Evolutionary conservation across 345 rosid species (phyloP).

Genomic region (Brassica incana): DNA sequence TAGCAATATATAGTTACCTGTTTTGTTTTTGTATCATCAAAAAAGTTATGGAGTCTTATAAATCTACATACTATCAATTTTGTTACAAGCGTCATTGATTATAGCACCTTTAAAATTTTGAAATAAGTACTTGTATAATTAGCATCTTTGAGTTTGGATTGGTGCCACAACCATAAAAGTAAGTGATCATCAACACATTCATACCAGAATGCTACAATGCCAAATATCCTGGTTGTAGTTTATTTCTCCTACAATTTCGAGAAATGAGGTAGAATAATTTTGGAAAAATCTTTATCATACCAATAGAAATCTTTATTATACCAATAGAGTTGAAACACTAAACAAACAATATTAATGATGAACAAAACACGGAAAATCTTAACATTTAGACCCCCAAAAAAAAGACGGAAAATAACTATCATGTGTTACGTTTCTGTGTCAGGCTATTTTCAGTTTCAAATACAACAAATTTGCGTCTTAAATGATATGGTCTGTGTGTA

Average conservation of each 20-base stretch:
- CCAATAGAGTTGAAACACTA: constrained; percentile 1
- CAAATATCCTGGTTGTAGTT: background rate
- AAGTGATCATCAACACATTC: background rate
- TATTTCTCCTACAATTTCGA: background rate
- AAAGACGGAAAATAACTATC: constrained; percentile 1
- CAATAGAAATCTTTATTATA: background rate
- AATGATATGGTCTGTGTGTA: background rate
- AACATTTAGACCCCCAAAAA: too few relatives aligned
- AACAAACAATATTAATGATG: background rate
- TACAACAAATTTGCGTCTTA: background rate
- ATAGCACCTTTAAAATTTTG: background rate
- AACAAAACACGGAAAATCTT: background rate
- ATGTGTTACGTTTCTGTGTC: background rate
- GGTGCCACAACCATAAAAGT: background rate
- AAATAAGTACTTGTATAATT: background rate
- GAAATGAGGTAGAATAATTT: background rate
- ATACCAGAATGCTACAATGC: background rate
- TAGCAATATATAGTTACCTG: background rate
- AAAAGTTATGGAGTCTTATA: background rate
- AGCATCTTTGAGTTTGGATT: background rate
- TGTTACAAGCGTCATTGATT: background rate
- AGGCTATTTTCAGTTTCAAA: background rate
- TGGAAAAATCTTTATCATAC: background rate
- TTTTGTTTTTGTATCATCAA: background rate
- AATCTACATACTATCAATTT: background rate